phyloP scores from a whole-genome alignment of 805 yeast species.

The Maudiozyma saulgeensis region DNA sequence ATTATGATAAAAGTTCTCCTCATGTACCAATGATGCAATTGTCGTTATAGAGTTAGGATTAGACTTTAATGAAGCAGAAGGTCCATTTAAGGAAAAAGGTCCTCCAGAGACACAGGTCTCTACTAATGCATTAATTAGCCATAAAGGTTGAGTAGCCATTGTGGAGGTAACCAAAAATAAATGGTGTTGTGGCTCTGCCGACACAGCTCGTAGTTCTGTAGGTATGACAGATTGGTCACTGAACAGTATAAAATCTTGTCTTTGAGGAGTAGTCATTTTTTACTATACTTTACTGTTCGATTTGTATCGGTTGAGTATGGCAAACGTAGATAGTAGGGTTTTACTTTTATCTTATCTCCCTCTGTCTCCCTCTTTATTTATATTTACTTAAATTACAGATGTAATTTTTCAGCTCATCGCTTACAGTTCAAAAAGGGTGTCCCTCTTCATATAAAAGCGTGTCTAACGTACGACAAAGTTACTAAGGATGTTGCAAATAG shows the following conservation, averaged over 20 bases:
- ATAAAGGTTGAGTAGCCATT: conserved; percentile 50
- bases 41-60: not conserved
- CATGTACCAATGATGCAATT: conserved; percentile 27
- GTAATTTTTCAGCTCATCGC: not conserved
- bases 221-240: conserved; percentile 40
- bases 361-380: not conserved
- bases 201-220: conserved; percentile 3
- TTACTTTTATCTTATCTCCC: not conserved
- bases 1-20: conserved; percentile 10
- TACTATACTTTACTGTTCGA: too few relatives aligned
- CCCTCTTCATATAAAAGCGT: not conserved
- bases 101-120: conserved; percentile 41
- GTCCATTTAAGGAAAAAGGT: conserved; percentile 33
- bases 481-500: too few relatives aligned
- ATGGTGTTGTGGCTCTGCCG: conserved; percentile 12
- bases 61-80: not conserved
- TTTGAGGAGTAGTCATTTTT: conserved; percentile 30
- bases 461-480: too few relatives aligned
- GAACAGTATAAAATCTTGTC: conserved; percentile 50
- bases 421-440: not conserved
- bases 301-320: too few relatives aligned
- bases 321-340: too few relatives aligned
- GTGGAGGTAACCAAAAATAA: conserved; percentile 33
- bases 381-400: not conserved
- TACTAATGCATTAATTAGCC: conserved; percentile 49